Evolutionary conservation across 208 protist species (phyloP), one percentile per base, ranked within the genome.

Genomic region (Leptomonas pyrrhocoris): DNA sequence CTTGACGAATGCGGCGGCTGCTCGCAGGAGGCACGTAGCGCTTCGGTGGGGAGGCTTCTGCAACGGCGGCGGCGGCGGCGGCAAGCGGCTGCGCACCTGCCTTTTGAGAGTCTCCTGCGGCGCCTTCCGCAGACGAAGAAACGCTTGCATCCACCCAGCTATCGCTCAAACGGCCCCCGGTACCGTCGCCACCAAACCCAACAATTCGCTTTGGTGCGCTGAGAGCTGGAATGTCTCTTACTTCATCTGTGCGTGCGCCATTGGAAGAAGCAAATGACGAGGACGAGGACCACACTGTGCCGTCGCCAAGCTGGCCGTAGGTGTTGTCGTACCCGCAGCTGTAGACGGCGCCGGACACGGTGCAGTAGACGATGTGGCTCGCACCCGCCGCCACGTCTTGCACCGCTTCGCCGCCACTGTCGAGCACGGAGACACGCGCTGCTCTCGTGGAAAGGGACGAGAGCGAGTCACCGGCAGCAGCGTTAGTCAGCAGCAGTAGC

Each of bases 281-380:
- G 11, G 48, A 38, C 23, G 50, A 15, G 5, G 71, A 77, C 89
- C 91, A 96, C 34, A 96, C 79, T 4, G 78, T 85, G 31, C 86
- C 91, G 68, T 94, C 87, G 21, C 91, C 91, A 28, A 96, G 81
- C 78, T 96, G 91, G 13, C 91, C 91, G 69, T 92, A 84, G 19
- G 61, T 77, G 61, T 96, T 96, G 63, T 82, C 74, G 66, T 82
- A 94, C 54, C 91, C 88, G 56, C 86, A 91, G 21, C 63, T 90
- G 81, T 85, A 93, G 9, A 93, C 85, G 2, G 77, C 75, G 45
- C 91, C 91, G 13, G 81, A 82, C 5, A 70, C 68, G 12, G 86
- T 96, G 73, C 88, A 94, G 70, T 88, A 94, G 23, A 91, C 91
- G 74, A 96, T 84, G 74, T 96, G 91, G 12, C 71, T 53, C 30